Base-by-base conservation (phyloP, 345 rosid species). In the Dovyalis caffra region DNA sequence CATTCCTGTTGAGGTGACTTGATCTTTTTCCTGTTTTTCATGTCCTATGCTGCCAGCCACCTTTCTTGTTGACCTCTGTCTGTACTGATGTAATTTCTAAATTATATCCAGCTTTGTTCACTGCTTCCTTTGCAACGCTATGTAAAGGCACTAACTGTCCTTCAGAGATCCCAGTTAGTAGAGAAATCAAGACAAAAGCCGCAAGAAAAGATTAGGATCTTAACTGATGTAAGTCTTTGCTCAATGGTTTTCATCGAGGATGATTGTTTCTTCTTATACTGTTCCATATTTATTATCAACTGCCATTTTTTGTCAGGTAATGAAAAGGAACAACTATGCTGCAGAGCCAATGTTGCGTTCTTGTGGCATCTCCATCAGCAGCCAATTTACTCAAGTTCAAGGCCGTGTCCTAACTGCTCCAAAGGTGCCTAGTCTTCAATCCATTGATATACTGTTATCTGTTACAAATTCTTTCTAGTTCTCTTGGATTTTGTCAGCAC, bases 111-210 rank as follows among this genome's bases (percentile, higher is more conserved):
- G 99, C 92, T 88, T 28, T 95, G 99, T 73, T 29, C 80, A 1
- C 82, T 95, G 82, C 85, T 92, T 53, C 83, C 97, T 25, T 85
- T 95, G 69, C 99, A 95, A 78, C 93, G 97, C 10, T 95, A 92
- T 75, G 90, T 95, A 31, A 95, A 92, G 81, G 85, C 98, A 6
- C 87, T 95, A n/a, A 68, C 86, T 29, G 79, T 76, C 57, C 74
- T 85, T 20, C 99, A 95, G 73, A 90, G 94, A 78, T 83, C 99
- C 72, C 75, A 91, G 6, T 76, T 95, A 35, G 98, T 91, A 37
- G 99, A 92, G 75, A 92, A 89, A 70, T 95, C 99, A 40, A 86
- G 99, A 83, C 98, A 95, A 86, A 95, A 89, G 84, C 99, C 99
- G 29, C 90, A 76, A 34, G 97, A 95, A 68, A 89, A 93, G 77